Evolutionary conservation across 106 monocot species (phyloP), one percentile per base, ranked within the genome.

Genomic region (Acanthochlamys bracteata): DNA sequence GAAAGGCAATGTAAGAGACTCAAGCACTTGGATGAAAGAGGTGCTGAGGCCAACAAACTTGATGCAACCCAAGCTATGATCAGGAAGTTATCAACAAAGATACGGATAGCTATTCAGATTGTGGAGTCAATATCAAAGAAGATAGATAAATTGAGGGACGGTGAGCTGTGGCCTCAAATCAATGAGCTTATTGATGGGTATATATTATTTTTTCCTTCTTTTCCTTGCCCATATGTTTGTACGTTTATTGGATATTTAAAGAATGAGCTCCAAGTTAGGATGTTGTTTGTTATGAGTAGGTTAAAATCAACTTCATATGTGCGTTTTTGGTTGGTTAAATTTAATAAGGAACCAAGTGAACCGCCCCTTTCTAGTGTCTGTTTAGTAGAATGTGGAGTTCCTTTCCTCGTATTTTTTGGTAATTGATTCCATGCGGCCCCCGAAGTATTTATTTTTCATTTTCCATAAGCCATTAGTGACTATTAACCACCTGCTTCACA

Each of bases 121-220:
- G 75, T 92, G 39, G 65, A 79, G 61, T 73, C 83, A 22, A 82
- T 99, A 60, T 83, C 98, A 65, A 76, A 25, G 10, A 85, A 81
- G 79, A 79, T 99, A 81, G 82, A 74, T 57, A 77, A 69, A 65
- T 42, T 89, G 60, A 76, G 98, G 71, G 89, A 92, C 75, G 86
- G 89, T 59, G 98, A 99, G 55, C 69, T 99, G 45, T 92, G 85
- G 80, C 98, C 88, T 13, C 88, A 86, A 69, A 72, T 89, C 39
- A 55, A 69, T 52, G 85, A 79, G 65, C 74, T 99, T 64, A 86
- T 92, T 60, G 72, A 69, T 47, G 86, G 92, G 98, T 99, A 90
- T 72, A 66, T 11, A 10, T 39, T 57, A 47, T 15, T 17, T 54
- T 24, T 1, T 24, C 14, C 24, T 0, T 23, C 25, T 26, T 7